Conservation (phyloP, 75 land plant species). For the Azolla pinnata region DNA sequence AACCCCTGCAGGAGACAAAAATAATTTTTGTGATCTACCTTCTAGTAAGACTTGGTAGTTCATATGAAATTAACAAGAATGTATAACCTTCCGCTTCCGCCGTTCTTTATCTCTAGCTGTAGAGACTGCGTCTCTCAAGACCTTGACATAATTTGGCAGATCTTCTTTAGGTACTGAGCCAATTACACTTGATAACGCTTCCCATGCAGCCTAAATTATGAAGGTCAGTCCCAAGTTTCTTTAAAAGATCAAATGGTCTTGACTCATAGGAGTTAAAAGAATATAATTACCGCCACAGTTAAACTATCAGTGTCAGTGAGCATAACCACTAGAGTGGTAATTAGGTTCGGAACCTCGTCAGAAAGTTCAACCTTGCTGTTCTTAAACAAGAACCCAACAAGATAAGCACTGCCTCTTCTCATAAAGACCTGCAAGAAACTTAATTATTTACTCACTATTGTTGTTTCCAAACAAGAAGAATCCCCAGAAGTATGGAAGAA, state of each 20-base stretch:
- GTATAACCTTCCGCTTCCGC: constrained; percentile 70
- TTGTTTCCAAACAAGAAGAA: neutral
- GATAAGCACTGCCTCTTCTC: constrained; percentile 71
- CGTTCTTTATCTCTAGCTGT: constrained; percentile 97
- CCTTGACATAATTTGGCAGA: constrained; percentile 73
- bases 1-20: constrained; percentile 62
- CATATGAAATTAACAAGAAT: neutral
- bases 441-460: too few relatives aligned
- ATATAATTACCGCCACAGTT: constrained; percentile 76
- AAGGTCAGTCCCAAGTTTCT: too few relatives aligned
- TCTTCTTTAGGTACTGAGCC: constrained; percentile 76
- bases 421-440: constrained; percentile 51
- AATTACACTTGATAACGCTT: constrained; percentile 77
- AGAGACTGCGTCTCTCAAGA: constrained; percentile 94
- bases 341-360: constrained; percentile 83
- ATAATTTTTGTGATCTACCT: neutral
- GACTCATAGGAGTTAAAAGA: too few relatives aligned
- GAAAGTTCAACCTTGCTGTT: constrained; percentile 77
- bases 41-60: neutral
- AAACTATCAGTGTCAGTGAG: constrained; percentile 71
- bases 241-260: too few relatives aligned
- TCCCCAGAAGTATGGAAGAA: neutral
- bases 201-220: constrained; percentile 96
- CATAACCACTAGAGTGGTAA: constrained; percentile 70
- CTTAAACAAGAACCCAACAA: constrained; percentile 82